Evolutionary conservation across 768 basidiomycete genomes (phyloP).

Genomic region (Lactarius sanguifluus): DNA sequence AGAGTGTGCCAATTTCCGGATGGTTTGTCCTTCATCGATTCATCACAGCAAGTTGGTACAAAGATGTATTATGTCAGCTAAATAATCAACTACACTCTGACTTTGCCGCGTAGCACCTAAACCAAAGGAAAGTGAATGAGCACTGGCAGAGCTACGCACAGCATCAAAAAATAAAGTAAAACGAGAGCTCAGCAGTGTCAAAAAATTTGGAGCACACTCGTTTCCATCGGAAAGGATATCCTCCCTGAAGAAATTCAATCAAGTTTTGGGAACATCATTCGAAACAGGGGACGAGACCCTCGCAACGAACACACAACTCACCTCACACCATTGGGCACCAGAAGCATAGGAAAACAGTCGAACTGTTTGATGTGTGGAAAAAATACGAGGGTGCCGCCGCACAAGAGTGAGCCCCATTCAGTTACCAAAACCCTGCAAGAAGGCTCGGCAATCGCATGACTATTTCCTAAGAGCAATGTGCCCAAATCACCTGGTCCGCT

Average conservation of each 20-base stretch:
- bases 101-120: not conserved
- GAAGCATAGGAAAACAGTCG: conserved; percentile 40
- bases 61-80: conserved; percentile 19
- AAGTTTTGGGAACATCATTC: conserved; percentile 57
- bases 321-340: not conserved
- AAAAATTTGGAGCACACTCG: conserved; percentile 69
- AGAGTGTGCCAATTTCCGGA: conserved; percentile 23
- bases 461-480: conserved; percentile 81
- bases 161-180: conserved; percentile 1
- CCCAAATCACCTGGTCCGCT: conserved; percentile 51
- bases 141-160: not conserved
- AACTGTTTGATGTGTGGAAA: conserved; percentile 47
- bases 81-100: not conserved
- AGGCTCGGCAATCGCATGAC: conserved; percentile 75
- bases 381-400: conserved; percentile 57
- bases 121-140: conserved; percentile 9
- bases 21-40: conserved; percentile 7
- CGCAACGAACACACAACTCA: conserved; percentile 18
- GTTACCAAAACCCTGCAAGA: conserved; percentile 52
- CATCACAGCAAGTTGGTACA: not conserved
- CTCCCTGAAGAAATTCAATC: conserved; percentile 94
- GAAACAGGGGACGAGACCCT: conserved; percentile 25
- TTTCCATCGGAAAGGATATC: conserved; percentile 49
- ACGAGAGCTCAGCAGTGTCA: conserved; percentile 51
- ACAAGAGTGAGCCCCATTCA: conserved; percentile 92